A percentile compares a stretch with the other conserved stretches of the same genome.
Evolutionary conservation across 371 early-diverging fungal genomes (phyloP).

Genomic region (Gilbertella persicaria): DNA sequence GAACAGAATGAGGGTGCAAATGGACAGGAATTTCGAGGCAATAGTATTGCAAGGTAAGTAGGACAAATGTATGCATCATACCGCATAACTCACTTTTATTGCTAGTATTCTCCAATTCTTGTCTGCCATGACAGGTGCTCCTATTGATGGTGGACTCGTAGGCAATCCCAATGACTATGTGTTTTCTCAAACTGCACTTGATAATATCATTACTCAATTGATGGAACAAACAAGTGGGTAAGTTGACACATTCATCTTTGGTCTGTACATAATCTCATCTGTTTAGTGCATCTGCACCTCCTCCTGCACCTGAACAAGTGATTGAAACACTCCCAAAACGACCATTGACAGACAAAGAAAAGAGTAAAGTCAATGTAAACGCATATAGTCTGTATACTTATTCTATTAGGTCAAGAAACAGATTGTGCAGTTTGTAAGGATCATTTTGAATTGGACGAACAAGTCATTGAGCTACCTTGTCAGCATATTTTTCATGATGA

Average conservation of each 20-base stretch:
- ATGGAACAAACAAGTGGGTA: constrained; percentile 74
- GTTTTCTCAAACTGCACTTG: constrained; percentile 62
- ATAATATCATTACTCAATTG: constrained; percentile 78
- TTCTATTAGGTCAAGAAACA: constrained; percentile 34
- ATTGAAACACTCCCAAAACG: constrained; percentile 57
- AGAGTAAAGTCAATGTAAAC: constrained; percentile 27
- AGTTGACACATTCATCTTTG: not conserved
- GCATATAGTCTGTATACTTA: not conserved
- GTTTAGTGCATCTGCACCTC: constrained; percentile 60
- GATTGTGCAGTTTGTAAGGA: constrained; percentile 87
- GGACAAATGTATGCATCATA: not conserved
- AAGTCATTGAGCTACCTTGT: constrained; percentile 73
- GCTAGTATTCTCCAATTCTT: constrained; percentile 40
- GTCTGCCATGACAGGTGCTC: constrained; percentile 34
- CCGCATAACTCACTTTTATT: not conserved
- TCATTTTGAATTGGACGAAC: constrained; percentile 62
- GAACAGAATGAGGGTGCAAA: not conserved
- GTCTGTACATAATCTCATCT: not conserved
- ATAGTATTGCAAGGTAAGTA: constrained; percentile 27
- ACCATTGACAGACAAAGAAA: constrained; percentile 52
- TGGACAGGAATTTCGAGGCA: constrained; percentile 15
- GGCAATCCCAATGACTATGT: constrained; percentile 70
- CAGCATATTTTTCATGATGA: constrained; percentile 83
- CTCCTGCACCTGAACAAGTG: constrained; percentile 68
- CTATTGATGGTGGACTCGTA: constrained; percentile 37